Conservation (phyloP, 176 grass and related monocot genomes). For the bread wheat (Triticum aestivum) region IWGSC_CS_RefSeq_v2.1 NC_057803.1:556294382-556294881, state of each 20-base stretch:
- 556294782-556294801: slow-evolving; percentile 75
- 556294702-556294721: slow-evolving; percentile 53
- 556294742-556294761: slow-evolving; percentile 55
- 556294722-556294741: slow-evolving; percentile 50
- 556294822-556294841: slow-evolving; percentile 51
- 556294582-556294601: slow-evolving; percentile 63
- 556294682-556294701: slow-evolving; percentile 70
- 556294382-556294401: slow-evolving; percentile 61
- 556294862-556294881: slow-evolving; percentile 88
- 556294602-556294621: slow-evolving; percentile 83
- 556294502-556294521: slow-evolving; percentile 73
- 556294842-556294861: slow-evolving; percentile 55
- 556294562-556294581: slow-evolving; percentile 76
- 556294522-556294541: slow-evolving; percentile 57
- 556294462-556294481: slow-evolving; percentile 93
- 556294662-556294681: slow-evolving; percentile 70
- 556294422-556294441: slow-evolving; percentile 61
- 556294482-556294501: slow-evolving; percentile 67
- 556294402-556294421: slow-evolving; percentile 66
- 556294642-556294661: slow-evolving; percentile 83
- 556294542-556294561: slow-evolving; percentile 88
- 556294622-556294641: slow-evolving; percentile 85
- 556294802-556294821: slow-evolving; percentile 66
- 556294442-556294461: slow-evolving; percentile 88
- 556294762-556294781: slow-evolving; percentile 66